These are phyloP conservation scores for Pseudogymnoascus sp. DNA, from an alignment of 2,329 filamentous ascomycete genomes.

Conservation along the genomic window DNA sequence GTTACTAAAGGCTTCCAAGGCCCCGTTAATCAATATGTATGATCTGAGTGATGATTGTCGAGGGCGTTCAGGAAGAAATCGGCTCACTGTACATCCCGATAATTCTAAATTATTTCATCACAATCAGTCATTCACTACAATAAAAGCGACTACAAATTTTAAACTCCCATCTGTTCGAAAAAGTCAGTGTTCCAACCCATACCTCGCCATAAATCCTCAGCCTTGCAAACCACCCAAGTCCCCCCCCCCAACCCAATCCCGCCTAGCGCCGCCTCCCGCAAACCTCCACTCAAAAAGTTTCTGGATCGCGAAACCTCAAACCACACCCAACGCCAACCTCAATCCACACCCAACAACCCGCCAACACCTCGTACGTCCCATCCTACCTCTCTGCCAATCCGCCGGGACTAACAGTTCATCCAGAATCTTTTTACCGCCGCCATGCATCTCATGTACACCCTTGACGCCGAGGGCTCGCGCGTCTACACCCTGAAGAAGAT, in stretches of 20 bases:
- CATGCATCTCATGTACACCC: conserved; percentile 80
- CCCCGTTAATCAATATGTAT: not conserved
- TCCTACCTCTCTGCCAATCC: not conserved
- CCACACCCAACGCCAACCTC: not conserved
- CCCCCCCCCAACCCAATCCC: not conserved
- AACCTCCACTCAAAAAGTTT: conserved; percentile 3
- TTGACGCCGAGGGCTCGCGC: conserved; percentile 76
- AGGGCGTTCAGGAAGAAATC: not conserved
- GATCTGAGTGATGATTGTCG: not conserved
- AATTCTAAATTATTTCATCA: not conserved
- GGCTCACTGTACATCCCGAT: not conserved
- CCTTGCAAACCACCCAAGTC: not conserved
- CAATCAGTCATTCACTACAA: not conserved
- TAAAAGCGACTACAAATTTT: not conserved
- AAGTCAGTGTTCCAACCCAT: not conserved
- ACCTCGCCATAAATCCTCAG: not conserved
- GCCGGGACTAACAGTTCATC: not conserved
- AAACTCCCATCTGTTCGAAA: not conserved
- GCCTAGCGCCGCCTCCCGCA: not conserved
- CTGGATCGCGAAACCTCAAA: not conserved
- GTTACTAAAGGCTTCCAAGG: not conserved
- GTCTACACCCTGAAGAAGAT: conserved; percentile 95
- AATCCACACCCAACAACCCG: not conserved
- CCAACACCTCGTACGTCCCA: not conserved
- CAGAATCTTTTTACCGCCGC: conserved; percentile 6